These are phyloP conservation scores for Marsdenia floribunda DNA, from an alignment of 257 asterid species.

Conservation along the genomic window DNA sequence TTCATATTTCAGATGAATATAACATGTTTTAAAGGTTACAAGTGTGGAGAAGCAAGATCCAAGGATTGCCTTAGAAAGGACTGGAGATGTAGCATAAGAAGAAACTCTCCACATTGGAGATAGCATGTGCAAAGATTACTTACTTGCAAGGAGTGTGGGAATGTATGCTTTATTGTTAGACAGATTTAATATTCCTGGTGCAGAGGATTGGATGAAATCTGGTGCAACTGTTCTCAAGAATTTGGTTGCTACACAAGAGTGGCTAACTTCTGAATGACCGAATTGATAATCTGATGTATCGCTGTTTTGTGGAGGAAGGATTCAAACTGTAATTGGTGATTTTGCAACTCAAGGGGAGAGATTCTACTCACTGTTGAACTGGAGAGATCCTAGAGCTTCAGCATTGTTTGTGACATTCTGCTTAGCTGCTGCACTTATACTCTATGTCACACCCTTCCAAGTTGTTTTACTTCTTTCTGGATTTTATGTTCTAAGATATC, in stretches of 20 bases:
- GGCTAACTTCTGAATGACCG: constrained; percentile 50
- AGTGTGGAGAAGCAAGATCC: constrained; percentile 77
- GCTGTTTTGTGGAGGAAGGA: constrained; percentile 67
- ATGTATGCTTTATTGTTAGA: constrained; percentile 80
- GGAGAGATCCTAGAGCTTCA: constrained; percentile 87
- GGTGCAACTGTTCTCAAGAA: constrained; percentile 81
- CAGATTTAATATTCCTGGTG: constrained; percentile 70
- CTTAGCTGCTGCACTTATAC: constrained; percentile 45
- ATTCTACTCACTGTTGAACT: constrained; percentile 46
- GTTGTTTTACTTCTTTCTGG: constrained; percentile 41
- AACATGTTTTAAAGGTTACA: too few relatives aligned
- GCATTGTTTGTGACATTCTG: constrained; percentile 62
- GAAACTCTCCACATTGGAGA: constrained; percentile 91
- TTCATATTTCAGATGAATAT: too few relatives aligned
- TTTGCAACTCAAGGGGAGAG: constrained; percentile 84
- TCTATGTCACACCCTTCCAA: constrained; percentile 62
- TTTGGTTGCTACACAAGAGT: constrained; percentile 60
- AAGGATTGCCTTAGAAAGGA: constrained; percentile 73
- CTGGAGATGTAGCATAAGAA: constrained; percentile 69
- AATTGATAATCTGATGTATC: constrained; percentile 16
- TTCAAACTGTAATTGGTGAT: constrained; percentile 70
- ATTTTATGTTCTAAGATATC: constrained; percentile 59
- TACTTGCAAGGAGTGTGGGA: constrained; percentile 73
- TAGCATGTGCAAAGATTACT: constrained; percentile 77
- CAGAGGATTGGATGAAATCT: constrained; percentile 68